A percentile compares a stretch with the other conserved stretches of the same genome.
Evolutionary conservation across 805 yeast genomes (phyloP).

Genomic region (Hanseniaspora jakobsenii): DNA sequence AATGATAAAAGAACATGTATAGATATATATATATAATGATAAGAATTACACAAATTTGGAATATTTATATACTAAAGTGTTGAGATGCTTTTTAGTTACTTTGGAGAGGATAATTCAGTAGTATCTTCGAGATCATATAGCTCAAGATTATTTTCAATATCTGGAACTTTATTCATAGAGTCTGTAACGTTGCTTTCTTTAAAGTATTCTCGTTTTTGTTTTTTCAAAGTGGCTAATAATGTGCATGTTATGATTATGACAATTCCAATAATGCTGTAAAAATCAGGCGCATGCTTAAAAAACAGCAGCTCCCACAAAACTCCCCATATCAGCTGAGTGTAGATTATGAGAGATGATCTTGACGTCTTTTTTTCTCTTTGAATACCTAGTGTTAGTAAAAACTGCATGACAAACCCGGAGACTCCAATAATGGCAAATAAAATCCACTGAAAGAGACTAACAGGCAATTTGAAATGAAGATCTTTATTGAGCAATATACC

Average conservation of each 20-base stretch:
- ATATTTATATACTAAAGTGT: too few species aligned
- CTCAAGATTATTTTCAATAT: conserved; percentile 4
- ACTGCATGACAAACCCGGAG: conserved; percentile 75
- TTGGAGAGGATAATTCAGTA: too few species aligned
- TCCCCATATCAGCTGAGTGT: conserved; percentile 69
- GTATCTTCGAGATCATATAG: conserved; percentile 6
- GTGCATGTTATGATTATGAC: conserved; percentile 57
- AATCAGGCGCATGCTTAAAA: conserved; percentile 63
- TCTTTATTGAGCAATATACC: conserved; percentile 48
- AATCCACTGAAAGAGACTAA: conserved; percentile 51
- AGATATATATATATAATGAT: too few species aligned
- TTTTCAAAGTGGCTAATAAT: conserved; percentile 37
- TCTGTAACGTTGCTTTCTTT: neutral
- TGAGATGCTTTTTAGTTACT: too few species aligned
- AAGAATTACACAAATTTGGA: too few species aligned
- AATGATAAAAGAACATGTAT: too few species aligned
- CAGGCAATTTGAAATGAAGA: conserved; percentile 49
- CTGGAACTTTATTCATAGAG: neutral
- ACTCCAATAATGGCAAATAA: conserved; percentile 52
- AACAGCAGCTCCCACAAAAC: conserved; percentile 58
- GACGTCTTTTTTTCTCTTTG: conserved; percentile 68
- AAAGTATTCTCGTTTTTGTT: neutral
- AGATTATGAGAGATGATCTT: conserved; percentile 60
- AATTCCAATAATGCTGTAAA: conserved; percentile 59
- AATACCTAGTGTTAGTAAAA: conserved; percentile 65